Conservation (phyloP, 208 protist species). For the Leishmania gerbilli region DNA sequence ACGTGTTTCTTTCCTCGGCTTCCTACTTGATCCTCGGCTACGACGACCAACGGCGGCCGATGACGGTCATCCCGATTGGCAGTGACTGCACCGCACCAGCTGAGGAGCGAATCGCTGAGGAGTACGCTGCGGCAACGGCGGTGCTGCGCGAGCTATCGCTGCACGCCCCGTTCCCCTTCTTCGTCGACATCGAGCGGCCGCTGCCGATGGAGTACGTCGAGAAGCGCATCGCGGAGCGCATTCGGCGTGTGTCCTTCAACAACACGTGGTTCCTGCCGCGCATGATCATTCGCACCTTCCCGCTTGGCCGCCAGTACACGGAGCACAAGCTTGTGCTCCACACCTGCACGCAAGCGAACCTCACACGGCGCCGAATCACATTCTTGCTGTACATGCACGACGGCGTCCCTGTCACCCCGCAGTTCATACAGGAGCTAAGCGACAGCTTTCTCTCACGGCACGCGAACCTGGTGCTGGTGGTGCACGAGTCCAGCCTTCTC, state of each 20-base stretch:
- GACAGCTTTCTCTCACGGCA: conserved; percentile 64
- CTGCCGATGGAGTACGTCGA: conserved; percentile 66
- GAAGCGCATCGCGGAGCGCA: conserved; percentile 74
- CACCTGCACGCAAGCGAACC: conserved; percentile 85
- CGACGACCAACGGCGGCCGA: conserved; percentile 71
- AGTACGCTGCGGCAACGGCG: conserved; percentile 58
- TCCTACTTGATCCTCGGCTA: conserved; percentile 78
- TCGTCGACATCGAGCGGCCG: conserved; percentile 69
- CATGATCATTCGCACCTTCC: conserved; percentile 83
- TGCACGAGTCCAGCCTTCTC: conserved; percentile 68
- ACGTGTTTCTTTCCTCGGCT: conserved; percentile 72
- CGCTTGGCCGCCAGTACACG: conserved; percentile 70
- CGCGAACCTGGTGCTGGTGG: conserved; percentile 82
- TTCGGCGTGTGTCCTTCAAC: conserved; percentile 82
- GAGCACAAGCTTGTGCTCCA: conserved; percentile 80
- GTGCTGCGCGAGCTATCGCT: conserved; percentile 70
- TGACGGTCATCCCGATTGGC: conserved; percentile 73
- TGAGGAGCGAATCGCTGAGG: conserved; percentile 43
- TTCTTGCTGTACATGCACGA: conserved; percentile 81
- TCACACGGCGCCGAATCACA: conserved; percentile 78
- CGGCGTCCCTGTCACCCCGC: conserved; percentile 66
- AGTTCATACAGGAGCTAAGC: conserved; percentile 55
- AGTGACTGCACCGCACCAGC: conserved; percentile 29
- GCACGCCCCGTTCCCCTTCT: conserved; percentile 80
- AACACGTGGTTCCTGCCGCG: conserved; percentile 82